Conservation (phyloP, 2,329 filamentous ascomycete species). For the Botrytis sinoallii region DNA sequence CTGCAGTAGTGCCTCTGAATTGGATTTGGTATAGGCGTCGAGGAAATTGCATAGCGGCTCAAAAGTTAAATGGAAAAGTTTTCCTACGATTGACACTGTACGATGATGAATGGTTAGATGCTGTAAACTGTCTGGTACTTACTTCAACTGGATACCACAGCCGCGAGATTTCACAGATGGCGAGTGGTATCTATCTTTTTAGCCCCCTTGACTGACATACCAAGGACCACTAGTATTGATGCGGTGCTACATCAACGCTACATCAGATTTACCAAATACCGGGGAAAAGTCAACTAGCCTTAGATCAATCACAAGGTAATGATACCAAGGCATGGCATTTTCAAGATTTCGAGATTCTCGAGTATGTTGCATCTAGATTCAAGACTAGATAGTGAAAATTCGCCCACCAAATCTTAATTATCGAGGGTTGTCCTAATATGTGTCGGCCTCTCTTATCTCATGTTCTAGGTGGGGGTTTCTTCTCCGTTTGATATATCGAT, state of each 20-base stretch:
- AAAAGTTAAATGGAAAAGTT: not conserved
- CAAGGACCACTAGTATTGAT: not conserved
- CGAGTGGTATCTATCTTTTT: not conserved
- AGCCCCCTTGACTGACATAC: not conserved
- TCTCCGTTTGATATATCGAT: not conserved
- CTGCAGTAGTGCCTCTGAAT: not conserved
- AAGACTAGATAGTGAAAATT: not conserved
- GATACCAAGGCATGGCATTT: not conserved
- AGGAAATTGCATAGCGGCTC: constrained; percentile 3
- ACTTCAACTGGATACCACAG: not conserved
- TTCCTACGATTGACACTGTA: no score
- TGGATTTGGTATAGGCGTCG: not conserved
- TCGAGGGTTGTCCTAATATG: not conserved
- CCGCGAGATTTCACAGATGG: not conserved
- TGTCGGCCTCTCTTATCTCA: not conserved
- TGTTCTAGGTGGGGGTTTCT: not conserved
- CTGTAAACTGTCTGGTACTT: not conserved
- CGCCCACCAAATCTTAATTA: not conserved
- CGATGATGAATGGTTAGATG: not conserved
- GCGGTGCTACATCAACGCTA: not conserved
- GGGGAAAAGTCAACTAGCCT: not conserved
- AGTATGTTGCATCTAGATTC: not conserved
- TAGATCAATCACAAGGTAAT: not conserved
- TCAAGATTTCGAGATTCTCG: not conserved
- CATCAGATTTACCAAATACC: not conserved